A percentile compares a stretch with the other conserved stretches of the same genome.
These are phyloP conservation scores for Hortiboletus flavorubellus DNA, from an alignment of 768 basidiomycete species.

Conservation along the genomic window DNA sequence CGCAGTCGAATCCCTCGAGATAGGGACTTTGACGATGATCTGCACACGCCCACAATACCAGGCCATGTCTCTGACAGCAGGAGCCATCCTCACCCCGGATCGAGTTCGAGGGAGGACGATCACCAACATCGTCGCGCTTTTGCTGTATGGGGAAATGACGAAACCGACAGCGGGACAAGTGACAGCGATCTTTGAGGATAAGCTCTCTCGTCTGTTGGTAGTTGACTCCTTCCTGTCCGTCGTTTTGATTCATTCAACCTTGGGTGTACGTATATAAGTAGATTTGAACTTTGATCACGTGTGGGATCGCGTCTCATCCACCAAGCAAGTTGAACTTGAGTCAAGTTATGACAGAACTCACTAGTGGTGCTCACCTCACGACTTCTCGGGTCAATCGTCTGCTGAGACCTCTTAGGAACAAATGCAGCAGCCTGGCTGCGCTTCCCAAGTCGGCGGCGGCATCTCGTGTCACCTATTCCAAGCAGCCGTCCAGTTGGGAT, in stretches of 20 bases:
- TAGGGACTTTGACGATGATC: slow-evolving; percentile 54
- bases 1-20: slow-evolving; percentile 60
- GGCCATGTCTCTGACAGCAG: slow-evolving; percentile 24
- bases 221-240: not conserved
- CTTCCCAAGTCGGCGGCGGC: slow-evolving; percentile 18
- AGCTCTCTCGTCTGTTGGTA: not conserved
- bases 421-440: slow-evolving; percentile 39
- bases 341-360: slow-evolving; percentile 16
- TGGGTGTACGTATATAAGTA: not conserved
- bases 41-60: slow-evolving; percentile 60
- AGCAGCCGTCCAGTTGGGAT: slow-evolving; percentile 19
- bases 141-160: slow-evolving; percentile 86
- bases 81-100: slow-evolving; percentile 8
- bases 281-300: slow-evolving; percentile 10
- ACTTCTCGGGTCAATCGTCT: slow-evolving; percentile 43
- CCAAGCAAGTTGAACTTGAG: not conserved
- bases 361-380: slow-evolving; percentile 31
- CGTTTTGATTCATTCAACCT: slow-evolving; percentile 1
- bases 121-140: slow-evolving; percentile 53
- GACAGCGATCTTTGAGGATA: slow-evolving; percentile 51
- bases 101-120: slow-evolving; percentile 19
- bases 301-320: slow-evolving; percentile 7
- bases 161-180: slow-evolving; percentile 82
- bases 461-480: slow-evolving; percentile 15
- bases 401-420: slow-evolving; percentile 46